Evolutionary conservation across 306 rosid genomes (phyloP).

Genomic region (Vigna mungo): DNA sequence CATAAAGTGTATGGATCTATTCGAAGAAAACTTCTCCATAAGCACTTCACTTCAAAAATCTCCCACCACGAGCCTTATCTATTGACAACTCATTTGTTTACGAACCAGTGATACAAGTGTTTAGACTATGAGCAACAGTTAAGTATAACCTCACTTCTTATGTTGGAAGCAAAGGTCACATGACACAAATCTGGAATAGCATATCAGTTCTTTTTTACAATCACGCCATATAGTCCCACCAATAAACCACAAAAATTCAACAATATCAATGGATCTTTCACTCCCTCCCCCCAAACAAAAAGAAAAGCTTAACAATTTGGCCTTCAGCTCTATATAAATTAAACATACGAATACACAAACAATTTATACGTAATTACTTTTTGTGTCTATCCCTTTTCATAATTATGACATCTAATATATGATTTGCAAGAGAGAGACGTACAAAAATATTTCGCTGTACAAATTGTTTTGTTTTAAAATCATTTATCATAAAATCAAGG

Average conservation of each 20-base stretch:
- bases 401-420: too few relatives aligned
- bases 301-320: not conserved
- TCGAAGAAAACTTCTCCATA: too few relatives aligned
- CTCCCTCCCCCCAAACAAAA: not conserved
- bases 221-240: slow-evolving; percentile 9
- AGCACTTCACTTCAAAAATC: not conserved
- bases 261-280: not conserved
- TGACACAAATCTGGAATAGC: slow-evolving; percentile 8
- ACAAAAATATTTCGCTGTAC: too few relatives aligned
- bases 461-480: too few relatives aligned
- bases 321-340: not conserved
- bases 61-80: slow-evolving; percentile 18
- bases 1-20: not conserved
- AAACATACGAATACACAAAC: too few relatives aligned
- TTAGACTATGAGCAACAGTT: not conserved
- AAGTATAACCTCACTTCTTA: slow-evolving; percentile 5
- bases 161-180: not conserved
- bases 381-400: too few relatives aligned
- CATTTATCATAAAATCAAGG: too few relatives aligned
- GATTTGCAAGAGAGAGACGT: too few relatives aligned
- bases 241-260: slow-evolving; percentile 12
- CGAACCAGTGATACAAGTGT: not conserved
- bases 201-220: not conserved
- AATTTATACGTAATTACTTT: too few relatives aligned
- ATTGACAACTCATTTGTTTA: slow-evolving; percentile 4